Evolutionary conservation across 2,329 filamentous ascomycete species (phyloP).

Genomic region (Neofusicoccum kwambonambiense): DNA sequence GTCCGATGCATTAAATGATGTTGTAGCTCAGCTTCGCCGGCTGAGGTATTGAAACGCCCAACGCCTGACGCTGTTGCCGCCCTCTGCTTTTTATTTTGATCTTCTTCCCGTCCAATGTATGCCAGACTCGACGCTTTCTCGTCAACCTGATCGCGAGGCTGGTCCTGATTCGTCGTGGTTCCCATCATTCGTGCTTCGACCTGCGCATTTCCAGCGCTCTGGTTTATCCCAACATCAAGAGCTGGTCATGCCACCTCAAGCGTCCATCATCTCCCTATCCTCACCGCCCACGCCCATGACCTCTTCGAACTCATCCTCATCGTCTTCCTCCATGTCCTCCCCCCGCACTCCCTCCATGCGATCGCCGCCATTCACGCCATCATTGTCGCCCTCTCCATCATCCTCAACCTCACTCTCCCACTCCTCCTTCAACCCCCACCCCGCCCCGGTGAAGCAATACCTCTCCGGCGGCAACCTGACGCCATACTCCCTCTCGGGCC

Average conservation of each 20-base stretch:
- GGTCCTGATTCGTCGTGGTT: background rate
- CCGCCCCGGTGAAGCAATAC: constrained; percentile 58
- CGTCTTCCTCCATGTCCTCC: constrained; percentile 34
- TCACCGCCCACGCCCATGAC: constrained; percentile 34
- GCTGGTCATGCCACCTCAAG: constrained; percentile 22
- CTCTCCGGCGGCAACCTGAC: constrained; percentile 61
- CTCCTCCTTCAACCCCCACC: constrained; percentile 58
- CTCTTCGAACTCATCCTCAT: constrained; percentile 46
- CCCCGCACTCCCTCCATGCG: constrained; percentile 28
- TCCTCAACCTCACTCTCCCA: constrained; percentile 57
- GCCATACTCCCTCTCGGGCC: constrained; percentile 57
- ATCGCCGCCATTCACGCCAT: constrained; percentile 28
- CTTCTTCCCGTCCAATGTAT: background rate
- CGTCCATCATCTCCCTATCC: constrained; percentile 34
- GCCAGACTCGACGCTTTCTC: background rate
- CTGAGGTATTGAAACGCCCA: constrained; percentile 5
- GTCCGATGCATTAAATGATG: background rate
- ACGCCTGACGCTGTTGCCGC: background rate
- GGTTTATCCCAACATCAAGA: background rate
- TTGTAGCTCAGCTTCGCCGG: background rate
- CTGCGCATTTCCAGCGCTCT: background rate
- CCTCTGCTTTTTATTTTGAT: background rate
- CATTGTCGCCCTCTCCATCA: constrained; percentile 40
- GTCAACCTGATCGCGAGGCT: background rate
- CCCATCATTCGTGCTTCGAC: background rate